Conservation (phyloP, 106 monocot genomes). For the Allium fistulosum region DNA sequence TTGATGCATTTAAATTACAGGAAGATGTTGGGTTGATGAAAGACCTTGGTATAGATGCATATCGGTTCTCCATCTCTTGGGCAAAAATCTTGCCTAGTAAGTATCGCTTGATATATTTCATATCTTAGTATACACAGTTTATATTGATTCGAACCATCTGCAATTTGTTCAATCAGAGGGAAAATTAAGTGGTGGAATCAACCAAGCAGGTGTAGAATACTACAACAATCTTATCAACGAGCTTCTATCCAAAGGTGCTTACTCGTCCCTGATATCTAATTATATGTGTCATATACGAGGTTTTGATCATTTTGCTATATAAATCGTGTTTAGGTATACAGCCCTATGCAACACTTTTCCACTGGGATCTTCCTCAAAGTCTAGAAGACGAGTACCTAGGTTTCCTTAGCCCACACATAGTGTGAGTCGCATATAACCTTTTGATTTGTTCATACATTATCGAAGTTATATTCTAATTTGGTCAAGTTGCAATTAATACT, state of each 20-base stretch:
- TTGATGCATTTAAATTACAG: not conserved
- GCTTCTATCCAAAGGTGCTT: slow-evolving; percentile 15
- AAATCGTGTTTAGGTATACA: slow-evolving; percentile 16
- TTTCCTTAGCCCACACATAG: slow-evolving; percentile 17
- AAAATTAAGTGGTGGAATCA: slow-evolving; percentile 35
- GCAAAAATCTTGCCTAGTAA: slow-evolving; percentile 21
- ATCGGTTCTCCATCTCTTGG: slow-evolving; percentile 24
- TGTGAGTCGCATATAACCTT: slow-evolving; percentile 10
- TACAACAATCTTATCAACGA: slow-evolving; percentile 63
- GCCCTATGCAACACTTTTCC: slow-evolving; percentile 52
- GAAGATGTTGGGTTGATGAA: slow-evolving; percentile 8
- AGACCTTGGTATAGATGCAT: slow-evolving; percentile 12
- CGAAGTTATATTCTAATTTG: not conserved
- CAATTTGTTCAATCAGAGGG: slow-evolving; percentile 24
- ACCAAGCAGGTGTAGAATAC: slow-evolving; percentile 34
- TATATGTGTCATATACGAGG: not conserved
- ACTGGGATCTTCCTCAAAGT: slow-evolving; percentile 39
- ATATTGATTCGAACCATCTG: not conserved
- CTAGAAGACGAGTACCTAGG: slow-evolving; percentile 38
- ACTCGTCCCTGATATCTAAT: no score
- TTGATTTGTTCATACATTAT: not conserved
- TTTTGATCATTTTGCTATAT: not conserved
- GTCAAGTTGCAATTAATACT: not conserved
- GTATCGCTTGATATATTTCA: not conserved
- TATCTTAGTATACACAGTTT: no score